Conservation (phyloP, 768 basidiomycete species). For the Collybiopsis confluens region DNA sequence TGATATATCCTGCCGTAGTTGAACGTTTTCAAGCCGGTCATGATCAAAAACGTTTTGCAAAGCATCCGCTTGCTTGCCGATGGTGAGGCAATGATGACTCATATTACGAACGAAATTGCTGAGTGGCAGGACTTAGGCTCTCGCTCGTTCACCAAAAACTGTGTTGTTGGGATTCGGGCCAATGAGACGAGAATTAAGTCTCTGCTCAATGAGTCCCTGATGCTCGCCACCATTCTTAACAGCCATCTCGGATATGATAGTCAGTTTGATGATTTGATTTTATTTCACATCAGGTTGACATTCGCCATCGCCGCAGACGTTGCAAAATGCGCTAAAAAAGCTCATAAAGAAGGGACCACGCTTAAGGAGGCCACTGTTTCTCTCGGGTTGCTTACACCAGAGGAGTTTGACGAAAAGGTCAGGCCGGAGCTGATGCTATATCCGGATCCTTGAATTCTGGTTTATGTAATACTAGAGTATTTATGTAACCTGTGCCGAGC, state of each 20-base stretch:
- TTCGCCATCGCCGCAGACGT: slow-evolving; percentile 56
- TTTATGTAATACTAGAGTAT: too few relatives aligned
- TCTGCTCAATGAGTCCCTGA: slow-evolving; percentile 90
- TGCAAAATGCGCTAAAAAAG: slow-evolving; percentile 98
- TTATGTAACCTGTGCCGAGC: too few relatives aligned
- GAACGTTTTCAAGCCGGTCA: slow-evolving; percentile 99
- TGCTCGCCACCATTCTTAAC: slow-evolving; percentile 98
- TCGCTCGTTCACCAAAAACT: slow-evolving; percentile 95
- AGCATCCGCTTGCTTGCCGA: slow-evolving; percentile 92
- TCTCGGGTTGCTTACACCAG: slow-evolving; percentile 78
- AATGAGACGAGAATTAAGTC: slow-evolving; percentile 91
- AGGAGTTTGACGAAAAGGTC: slow-evolving; percentile 94
- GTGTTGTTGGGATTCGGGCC: slow-evolving; percentile 92
- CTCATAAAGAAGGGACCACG: slow-evolving; percentile 97
- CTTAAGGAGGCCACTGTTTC: slow-evolving; percentile 91
- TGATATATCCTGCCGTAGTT: slow-evolving; percentile 42
- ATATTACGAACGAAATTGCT: too few relatives aligned
- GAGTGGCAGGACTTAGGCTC: slow-evolving; percentile 50
- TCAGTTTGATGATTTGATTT: slow-evolving; percentile 32
- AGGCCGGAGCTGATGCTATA: slow-evolving; percentile 88
- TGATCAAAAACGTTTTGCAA: slow-evolving; percentile 96
- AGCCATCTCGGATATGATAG: slow-evolving; percentile 96
- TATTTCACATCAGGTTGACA: not conserved
- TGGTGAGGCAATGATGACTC: slow-evolving; percentile 57
- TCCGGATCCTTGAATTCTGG: slow-evolving; percentile 41